These are phyloP conservation scores for Fusarium avenaceum DNA, from an alignment of 2,329 filamentous ascomycete species.

Conservation along the genomic window DNA sequence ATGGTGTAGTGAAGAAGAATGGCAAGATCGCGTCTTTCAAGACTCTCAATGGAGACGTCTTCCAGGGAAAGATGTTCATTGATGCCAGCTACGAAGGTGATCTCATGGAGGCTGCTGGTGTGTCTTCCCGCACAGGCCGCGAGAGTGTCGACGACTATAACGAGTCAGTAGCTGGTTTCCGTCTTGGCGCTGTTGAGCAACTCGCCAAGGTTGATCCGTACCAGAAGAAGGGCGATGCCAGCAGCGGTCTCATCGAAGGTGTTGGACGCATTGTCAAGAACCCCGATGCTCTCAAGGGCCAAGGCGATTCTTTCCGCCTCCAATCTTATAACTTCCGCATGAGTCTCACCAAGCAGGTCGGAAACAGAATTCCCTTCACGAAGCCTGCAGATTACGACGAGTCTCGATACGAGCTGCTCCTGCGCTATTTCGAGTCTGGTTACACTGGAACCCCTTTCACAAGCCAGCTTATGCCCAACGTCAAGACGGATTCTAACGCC, in stretches of 20 bases:
- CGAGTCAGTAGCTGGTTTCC: slow-evolving; percentile 34
- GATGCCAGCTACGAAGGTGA: slow-evolving; percentile 44
- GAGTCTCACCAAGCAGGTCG: slow-evolving; percentile 21
- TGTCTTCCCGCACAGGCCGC: slow-evolving; percentile 36
- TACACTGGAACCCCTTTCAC: slow-evolving; percentile 36
- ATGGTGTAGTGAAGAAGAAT: slow-evolving; percentile 31
- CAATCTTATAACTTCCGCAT: slow-evolving; percentile 43
- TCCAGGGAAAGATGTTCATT: slow-evolving; percentile 40
- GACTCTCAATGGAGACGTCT: slow-evolving; percentile 24
- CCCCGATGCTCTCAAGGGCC: slow-evolving; percentile 5
- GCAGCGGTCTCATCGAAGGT: slow-evolving; percentile 31
- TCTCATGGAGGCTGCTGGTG: slow-evolving; percentile 38
- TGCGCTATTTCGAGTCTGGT: slow-evolving; percentile 38
- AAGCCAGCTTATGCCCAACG: slow-evolving; percentile 38
- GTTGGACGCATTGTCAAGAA: slow-evolving; percentile 30
- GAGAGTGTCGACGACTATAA: slow-evolving; percentile 27
- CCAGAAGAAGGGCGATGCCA: slow-evolving; percentile 18
- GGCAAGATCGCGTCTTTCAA: slow-evolving; percentile 33
- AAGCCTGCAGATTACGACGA: slow-evolving; percentile 38
- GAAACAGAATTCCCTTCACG: slow-evolving; percentile 29
- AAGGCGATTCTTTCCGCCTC: slow-evolving; percentile 28
- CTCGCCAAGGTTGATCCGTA: slow-evolving; percentile 34
- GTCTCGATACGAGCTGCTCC: slow-evolving; percentile 34
- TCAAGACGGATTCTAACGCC: slow-evolving; percentile 40
- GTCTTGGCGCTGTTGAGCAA: slow-evolving; percentile 5